Conservation (phyloP, 2,329 filamentous ascomycete genomes). For the Aspergillus proliferans region DNA sequence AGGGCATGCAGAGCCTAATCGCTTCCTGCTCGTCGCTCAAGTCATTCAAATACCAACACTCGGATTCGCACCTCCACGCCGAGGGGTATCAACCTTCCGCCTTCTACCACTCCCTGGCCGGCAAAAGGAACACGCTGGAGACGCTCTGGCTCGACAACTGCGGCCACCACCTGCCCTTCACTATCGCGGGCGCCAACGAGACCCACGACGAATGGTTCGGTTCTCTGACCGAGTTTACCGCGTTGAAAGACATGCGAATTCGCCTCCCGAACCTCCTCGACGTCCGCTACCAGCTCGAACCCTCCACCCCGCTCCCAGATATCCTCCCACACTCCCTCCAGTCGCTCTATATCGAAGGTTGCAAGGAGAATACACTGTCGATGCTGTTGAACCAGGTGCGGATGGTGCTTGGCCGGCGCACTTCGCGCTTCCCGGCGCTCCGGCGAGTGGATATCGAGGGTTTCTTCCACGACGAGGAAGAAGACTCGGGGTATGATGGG, state of each 20-base stretch:
- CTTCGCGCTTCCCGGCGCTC: conserved; percentile 12
- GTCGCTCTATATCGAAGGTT: conserved; percentile 22
- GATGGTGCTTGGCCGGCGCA: conserved; percentile 15
- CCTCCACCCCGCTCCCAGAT: conserved; percentile 15
- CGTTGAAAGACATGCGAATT: conserved; percentile 23
- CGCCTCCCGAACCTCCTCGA: conserved; percentile 27
- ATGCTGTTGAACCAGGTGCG: conserved; percentile 22
- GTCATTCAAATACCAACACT: conserved; percentile 28
- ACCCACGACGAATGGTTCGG: conserved; percentile 27
- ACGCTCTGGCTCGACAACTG: conserved; percentile 25
- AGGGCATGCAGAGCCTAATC: conserved; percentile 19
- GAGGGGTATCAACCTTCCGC: conserved; percentile 21
- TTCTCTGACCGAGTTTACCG: conserved; percentile 20
- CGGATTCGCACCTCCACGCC: conserved; percentile 19
- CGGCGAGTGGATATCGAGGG: conserved; percentile 21
- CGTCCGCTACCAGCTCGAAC: conserved; percentile 21
- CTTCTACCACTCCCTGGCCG: conserved; percentile 18
- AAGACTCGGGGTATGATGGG: conserved; percentile 11
- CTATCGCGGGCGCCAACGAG: conserved; percentile 22
- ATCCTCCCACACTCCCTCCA: conserved; percentile 19
- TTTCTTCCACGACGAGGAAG: conserved; percentile 19
- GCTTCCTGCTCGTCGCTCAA: conserved; percentile 16
- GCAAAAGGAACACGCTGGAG: conserved; percentile 18
- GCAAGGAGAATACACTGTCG: conserved; percentile 18
- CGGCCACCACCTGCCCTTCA: conserved; percentile 23